Evolutionary conservation across 176 grass and related monocot species (phyloP).

Genomic region (Triticum aestivum): IWGSC_CS_RefSeq_v2.1 NC_057807.1:1105060-1105559

Average conservation of each 20-base stretch:
- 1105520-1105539: slow-evolving; percentile 19
- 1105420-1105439: slow-evolving; percentile 32
- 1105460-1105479: slow-evolving; percentile 21
- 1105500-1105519: slow-evolving; percentile 8
- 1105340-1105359: slow-evolving; percentile 43
- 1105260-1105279: background rate
- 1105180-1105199: slow-evolving; percentile 15
- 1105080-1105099: slow-evolving; percentile 18
- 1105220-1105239: slow-evolving; percentile 19
- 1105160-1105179: slow-evolving; percentile 11
- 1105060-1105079: slow-evolving; percentile 25
- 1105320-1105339: slow-evolving; percentile 63
- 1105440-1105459: slow-evolving; percentile 29
- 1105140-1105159: slow-evolving; percentile 43
- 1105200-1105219: slow-evolving; percentile 1
- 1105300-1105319: slow-evolving; percentile 21
- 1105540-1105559: slow-evolving; percentile 21
- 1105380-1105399: slow-evolving; percentile 51
- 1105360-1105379: slow-evolving; percentile 25
- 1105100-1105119: background rate
- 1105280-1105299: slow-evolving; percentile 2
- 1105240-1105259: slow-evolving; percentile 5
- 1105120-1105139: slow-evolving; percentile 24
- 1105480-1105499: slow-evolving; percentile 23
- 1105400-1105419: slow-evolving; percentile 64